Percentiles rank a stretch among this genome's conserved stretches.
Evolutionary conservation across 1,284 basidiomycete genomes (phyloP).

Genomic region (Fomitopsis pinicola): DNA sequence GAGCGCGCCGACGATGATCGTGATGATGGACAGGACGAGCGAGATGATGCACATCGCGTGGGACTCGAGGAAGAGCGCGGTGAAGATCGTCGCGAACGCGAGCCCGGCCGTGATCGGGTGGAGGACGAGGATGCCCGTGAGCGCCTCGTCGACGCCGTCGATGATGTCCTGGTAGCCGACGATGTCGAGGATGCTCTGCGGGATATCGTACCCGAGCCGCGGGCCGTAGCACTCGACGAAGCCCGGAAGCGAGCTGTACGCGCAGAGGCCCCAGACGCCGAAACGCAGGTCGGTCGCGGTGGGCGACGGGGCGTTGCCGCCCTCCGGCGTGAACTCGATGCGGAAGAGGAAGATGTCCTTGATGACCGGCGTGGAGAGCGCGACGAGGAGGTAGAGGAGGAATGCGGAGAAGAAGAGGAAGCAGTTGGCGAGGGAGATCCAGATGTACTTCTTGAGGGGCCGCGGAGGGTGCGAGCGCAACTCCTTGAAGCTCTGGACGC

Average conservation of each 20-base stretch:
- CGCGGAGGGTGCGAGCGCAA: constrained; percentile 14
- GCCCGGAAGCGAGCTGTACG: constrained; percentile 34
- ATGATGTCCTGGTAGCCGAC: constrained; percentile 42
- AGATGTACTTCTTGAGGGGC: constrained; percentile 32
- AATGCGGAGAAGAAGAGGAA: constrained; percentile 51
- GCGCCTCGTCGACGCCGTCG: constrained; percentile 42
- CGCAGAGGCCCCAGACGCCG: constrained; percentile 75
- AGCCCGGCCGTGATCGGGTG: constrained; percentile 61
- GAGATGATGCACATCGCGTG: constrained; percentile 45
- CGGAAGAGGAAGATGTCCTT: constrained; percentile 66
- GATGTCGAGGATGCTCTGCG: constrained; percentile 29
- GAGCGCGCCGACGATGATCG: constrained; percentile 48
- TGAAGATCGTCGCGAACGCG: constrained; percentile 46
- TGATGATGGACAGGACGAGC: constrained; percentile 51
- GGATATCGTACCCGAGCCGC: constrained; percentile 41
- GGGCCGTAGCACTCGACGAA: constrained; percentile 51
- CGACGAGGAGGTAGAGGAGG: constrained; percentile 69
- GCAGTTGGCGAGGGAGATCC: constrained; percentile 41
- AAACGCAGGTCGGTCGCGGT: constrained; percentile 62
- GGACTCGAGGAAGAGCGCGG: constrained; percentile 54
- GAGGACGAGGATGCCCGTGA: constrained; percentile 57
- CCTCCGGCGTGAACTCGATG: constrained; percentile 39
- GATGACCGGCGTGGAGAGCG: constrained; percentile 70
- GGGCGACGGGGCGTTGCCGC: constrained; percentile 37
- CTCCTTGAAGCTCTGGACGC: constrained; percentile 1